These are phyloP conservation scores for Candida xiaguanensis DNA, from an alignment of 805 yeast species.

Conservation along the genomic window DNA sequence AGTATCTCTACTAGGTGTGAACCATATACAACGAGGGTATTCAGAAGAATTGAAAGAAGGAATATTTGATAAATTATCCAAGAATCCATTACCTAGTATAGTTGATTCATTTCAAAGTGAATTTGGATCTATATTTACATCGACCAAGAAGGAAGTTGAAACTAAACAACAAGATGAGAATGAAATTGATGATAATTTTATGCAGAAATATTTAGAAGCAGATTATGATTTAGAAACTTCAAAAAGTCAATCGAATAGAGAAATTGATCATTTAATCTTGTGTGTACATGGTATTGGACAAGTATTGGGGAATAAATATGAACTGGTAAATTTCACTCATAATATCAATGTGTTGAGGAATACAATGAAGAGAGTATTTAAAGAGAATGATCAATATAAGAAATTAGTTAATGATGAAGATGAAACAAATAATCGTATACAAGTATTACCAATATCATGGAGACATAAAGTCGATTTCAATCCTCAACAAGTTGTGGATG, in stretches of 20 bases:
- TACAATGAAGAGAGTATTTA: constrained; percentile 50
- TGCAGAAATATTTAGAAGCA: constrained; percentile 44
- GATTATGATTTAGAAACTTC: constrained; percentile 43
- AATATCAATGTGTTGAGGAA: constrained; percentile 66
- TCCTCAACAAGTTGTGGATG: constrained; percentile 38
- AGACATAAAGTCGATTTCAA: constrained; percentile 70
- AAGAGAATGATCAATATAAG: constrained; percentile 37
- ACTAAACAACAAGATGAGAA: constrained; percentile 10
- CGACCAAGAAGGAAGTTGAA: constrained; percentile 10
- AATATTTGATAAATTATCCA: constrained; percentile 28
- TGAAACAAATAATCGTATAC: constrained; percentile 57
- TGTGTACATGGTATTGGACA: constrained; percentile 97
- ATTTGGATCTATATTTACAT: constrained; percentile 12
- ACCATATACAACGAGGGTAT: constrained; percentile 50
- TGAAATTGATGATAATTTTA: constrained; percentile 22
- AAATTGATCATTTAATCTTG: constrained; percentile 64
- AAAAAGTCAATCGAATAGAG: constrained; percentile 20
- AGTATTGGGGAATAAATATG: constrained; percentile 70
- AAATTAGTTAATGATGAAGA: constrained; percentile 25
- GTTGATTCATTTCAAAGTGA: constrained; percentile 31
- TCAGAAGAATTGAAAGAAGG: constrained; percentile 28
- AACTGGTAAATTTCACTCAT: constrained; percentile 82
- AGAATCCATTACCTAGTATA: constrained; percentile 29
- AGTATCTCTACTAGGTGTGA: constrained; percentile 44
- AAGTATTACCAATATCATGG: constrained; percentile 91